Percentiles rank a stretch among this genome's conserved stretches.
Evolutionary conservation across 1,284 basidiomycete species (phyloP).

Genomic region (Polyporus tsugae): DNA sequence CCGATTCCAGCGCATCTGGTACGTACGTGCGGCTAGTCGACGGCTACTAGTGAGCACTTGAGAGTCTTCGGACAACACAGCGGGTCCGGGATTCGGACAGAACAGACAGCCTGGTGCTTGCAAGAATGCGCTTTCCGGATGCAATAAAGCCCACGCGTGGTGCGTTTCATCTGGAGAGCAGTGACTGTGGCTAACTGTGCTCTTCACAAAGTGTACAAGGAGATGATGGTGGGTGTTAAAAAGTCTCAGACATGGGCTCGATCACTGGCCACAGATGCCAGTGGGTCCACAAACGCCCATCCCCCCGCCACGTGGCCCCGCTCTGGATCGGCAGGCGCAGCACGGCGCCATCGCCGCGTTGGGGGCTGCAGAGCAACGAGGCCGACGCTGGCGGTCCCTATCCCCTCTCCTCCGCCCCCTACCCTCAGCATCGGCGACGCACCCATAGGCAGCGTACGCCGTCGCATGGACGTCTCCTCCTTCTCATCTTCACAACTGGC

Average conservation of each 20-base stretch:
- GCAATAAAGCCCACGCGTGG: not conserved
- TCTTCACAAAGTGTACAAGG: not conserved
- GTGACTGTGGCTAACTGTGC: not conserved
- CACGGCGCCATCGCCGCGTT: constrained; percentile 34
- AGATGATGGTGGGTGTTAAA: constrained; percentile 14
- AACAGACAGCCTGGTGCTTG: not conserved
- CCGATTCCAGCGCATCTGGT: not conserved
- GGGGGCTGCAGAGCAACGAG: constrained; percentile 22
- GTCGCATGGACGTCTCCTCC: constrained; percentile 10
- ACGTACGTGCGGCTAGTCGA: constrained; percentile 8
- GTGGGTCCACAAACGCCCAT: constrained; percentile 17
- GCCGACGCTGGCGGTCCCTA: constrained; percentile 13
- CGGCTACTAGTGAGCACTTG: not conserved
- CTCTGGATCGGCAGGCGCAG: constrained; percentile 18
- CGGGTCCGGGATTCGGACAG: not conserved
- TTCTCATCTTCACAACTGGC: constrained; percentile 3
- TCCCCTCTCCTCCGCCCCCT: constrained; percentile 20
- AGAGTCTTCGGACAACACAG: not conserved
- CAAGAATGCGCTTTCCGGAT: not conserved
- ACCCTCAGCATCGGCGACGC: constrained; percentile 22
- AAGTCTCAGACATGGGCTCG: not conserved
- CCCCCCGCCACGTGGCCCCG: constrained; percentile 24
- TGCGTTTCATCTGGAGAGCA: not conserved
- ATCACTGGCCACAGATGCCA: constrained; percentile 14
- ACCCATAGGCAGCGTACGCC: constrained; percentile 16